Percentiles rank a stretch among this genome's conserved stretches.
Evolutionary conservation across 352 stramenopile species (phyloP).

Genomic region (Blastocystis sp.): DNA sequence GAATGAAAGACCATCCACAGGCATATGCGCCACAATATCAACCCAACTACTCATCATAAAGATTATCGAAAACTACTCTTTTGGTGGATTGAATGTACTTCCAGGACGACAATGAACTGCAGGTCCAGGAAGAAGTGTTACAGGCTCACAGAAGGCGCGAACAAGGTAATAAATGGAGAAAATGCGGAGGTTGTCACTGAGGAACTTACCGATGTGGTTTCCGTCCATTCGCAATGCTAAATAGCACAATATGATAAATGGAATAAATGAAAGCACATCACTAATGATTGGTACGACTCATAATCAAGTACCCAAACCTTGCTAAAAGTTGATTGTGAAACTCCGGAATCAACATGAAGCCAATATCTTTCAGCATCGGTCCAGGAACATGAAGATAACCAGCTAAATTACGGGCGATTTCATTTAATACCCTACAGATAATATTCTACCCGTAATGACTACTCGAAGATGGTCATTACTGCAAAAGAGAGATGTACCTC

Average conservation of each 20-base stretch:
- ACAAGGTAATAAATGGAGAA: constrained; percentile 59
- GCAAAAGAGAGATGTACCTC: constrained; percentile 33
- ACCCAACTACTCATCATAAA: constrained; percentile 21
- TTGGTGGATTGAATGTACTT: constrained; percentile 37
- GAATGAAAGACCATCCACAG: constrained; percentile 53
- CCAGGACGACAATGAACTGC: constrained; percentile 43
- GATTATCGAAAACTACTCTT: neutral
- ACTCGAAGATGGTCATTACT: constrained; percentile 28
- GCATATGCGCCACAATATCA: constrained; percentile 51
- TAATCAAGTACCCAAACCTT: neutral
- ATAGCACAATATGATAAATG: constrained; percentile 20
- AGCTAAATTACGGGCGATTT: constrained; percentile 47
- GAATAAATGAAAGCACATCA: constrained; percentile 43
- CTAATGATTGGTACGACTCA: too few relatives aligned
- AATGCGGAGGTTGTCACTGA: constrained; percentile 1
- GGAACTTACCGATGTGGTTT: neutral
- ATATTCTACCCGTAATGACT: neutral
- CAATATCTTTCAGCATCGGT: constrained; percentile 40
- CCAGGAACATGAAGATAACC: constrained; percentile 48
- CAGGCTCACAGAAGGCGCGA: constrained; percentile 10
- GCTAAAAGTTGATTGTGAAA: constrained; percentile 27
- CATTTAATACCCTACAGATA: constrained; percentile 55
- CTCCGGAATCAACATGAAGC: constrained; percentile 40
- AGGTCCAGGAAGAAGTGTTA: constrained; percentile 53
- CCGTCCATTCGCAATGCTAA: constrained; percentile 15